Conservation (phyloP, 345 rosid species). For the Corchorus olitorius region DNA sequence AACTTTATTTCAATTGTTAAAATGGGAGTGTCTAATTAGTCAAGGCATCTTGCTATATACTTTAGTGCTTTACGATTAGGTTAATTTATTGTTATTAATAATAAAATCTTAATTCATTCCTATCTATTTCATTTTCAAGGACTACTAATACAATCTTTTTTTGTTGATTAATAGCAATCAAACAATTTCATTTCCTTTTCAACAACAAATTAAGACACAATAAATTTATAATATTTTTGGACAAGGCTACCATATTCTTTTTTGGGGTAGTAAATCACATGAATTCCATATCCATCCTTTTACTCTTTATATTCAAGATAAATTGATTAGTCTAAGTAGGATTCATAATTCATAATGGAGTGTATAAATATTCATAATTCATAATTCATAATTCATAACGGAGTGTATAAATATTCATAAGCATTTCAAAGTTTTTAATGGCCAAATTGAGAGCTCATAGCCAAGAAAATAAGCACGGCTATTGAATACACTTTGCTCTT, state of each 20-base stretch:
- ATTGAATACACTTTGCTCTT: not conserved
- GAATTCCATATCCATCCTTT: too few species aligned
- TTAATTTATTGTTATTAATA: not conserved
- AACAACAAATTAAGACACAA: not conserved
- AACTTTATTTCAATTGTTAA: not conserved
- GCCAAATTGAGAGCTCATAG: not conserved
- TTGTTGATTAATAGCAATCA: not conserved
- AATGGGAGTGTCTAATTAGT: not conserved
- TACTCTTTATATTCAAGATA: too few species aligned
- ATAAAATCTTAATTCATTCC: not conserved
- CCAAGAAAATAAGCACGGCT: not conserved
- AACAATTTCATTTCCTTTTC: not conserved
- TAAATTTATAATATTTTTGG: too few species aligned
- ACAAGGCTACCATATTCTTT: too few species aligned
- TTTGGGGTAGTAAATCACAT: too few species aligned
- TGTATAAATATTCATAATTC: too few species aligned
- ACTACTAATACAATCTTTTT: not conserved
- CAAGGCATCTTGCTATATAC: not conserved
- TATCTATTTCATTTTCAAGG: not conserved
- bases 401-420: too few species aligned
- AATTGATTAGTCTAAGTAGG: too few species aligned
- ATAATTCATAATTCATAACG: too few species aligned
- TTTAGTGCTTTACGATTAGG: slow-evolving; percentile 1
- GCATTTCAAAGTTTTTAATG: not conserved
- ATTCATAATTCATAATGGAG: too few species aligned